These are phyloP conservation scores for Psilocybe azurescens DNA, from an alignment of 768 basidiomycete genomes.

Conservation along the genomic window DNA sequence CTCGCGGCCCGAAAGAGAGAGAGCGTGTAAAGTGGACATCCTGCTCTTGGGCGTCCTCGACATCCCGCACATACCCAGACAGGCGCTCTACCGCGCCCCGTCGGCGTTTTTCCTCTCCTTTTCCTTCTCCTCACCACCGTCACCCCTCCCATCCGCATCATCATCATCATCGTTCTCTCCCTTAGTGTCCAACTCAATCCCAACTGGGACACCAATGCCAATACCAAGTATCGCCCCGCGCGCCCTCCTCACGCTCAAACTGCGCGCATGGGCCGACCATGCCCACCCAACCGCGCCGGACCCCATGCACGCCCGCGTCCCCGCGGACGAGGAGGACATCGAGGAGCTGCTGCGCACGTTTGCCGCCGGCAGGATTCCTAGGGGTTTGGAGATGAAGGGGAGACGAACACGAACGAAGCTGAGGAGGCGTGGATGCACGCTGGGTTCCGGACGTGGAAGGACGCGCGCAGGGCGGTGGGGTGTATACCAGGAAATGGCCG, in stretches of 20 bases:
- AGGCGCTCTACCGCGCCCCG: not conserved
- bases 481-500: slow-evolving; percentile 13
- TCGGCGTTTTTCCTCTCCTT: not conserved
- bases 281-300: not conserved
- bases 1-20: not conserved
- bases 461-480: not conserved
- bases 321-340: not conserved
- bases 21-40: slow-evolving; percentile 26
- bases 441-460: slow-evolving; percentile 9
- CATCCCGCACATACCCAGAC: slow-evolving; percentile 11
- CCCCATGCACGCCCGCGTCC: not conserved
- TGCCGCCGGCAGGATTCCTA: not conserved
- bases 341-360: not conserved
- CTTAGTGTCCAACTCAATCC: not conserved
- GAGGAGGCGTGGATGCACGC: slow-evolving; percentile 1
- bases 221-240: not conserved
- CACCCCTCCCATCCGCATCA: no score
- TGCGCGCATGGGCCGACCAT: not conserved
- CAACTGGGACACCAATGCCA: not conserved
- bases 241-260: not conserved
- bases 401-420: not conserved
- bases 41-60: slow-evolving; percentile 17
- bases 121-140: not conserved
- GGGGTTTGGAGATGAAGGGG: not conserved
- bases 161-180: no score